phyloP scores from a whole-genome alignment of 2,329 filamentous ascomycete species.

The Apiospora rasikravindrae region DNA sequence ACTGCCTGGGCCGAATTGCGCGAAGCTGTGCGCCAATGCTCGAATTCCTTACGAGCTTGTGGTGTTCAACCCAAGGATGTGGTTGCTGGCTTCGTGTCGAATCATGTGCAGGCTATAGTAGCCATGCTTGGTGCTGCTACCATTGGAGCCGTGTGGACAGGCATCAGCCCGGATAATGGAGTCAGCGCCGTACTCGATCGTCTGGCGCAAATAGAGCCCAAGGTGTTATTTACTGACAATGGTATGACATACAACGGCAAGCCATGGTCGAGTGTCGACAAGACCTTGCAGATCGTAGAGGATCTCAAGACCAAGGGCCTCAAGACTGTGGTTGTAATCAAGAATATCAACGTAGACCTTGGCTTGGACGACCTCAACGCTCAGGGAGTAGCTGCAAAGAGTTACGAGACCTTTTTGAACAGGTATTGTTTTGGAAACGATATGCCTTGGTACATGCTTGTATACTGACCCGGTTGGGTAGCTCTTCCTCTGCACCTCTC shows the following conservation, averaged over 20 bases:
- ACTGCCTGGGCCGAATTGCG: constrained; percentile 81
- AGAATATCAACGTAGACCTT: constrained; percentile 60
- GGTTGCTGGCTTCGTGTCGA: constrained; percentile 81
- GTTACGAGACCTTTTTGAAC: constrained; percentile 52
- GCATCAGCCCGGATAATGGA: constrained; percentile 89
- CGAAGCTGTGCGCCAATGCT: constrained; percentile 76
- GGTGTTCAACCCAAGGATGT: constrained; percentile 64
- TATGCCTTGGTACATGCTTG: background rate
- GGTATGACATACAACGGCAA: constrained; percentile 91
- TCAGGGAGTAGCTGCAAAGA: constrained; percentile 47
- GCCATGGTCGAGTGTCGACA: constrained; percentile 78
- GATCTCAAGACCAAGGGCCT: constrained; percentile 66
- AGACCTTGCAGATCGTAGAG: constrained; percentile 77
- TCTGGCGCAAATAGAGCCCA: constrained; percentile 82
- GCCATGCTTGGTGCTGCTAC: constrained; percentile 85
- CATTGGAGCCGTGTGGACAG: constrained; percentile 89
- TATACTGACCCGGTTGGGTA: constrained; percentile 22
- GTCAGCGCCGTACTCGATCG: constrained; percentile 90
- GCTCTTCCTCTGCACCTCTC: constrained; percentile 51
- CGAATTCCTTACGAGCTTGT: constrained; percentile 69
- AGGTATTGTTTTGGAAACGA: constrained; percentile 30
- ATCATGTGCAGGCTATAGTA: constrained; percentile 85
- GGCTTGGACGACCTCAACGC: constrained; percentile 48
- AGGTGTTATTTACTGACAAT: constrained; percentile 85
- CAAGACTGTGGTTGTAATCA: constrained; percentile 74